A percentile compares a stretch with the other conserved stretches of the same genome.
Evolutionary conservation across 257 asterid species (phyloP).

Genomic region (Plectranthus barbatus): DNA sequence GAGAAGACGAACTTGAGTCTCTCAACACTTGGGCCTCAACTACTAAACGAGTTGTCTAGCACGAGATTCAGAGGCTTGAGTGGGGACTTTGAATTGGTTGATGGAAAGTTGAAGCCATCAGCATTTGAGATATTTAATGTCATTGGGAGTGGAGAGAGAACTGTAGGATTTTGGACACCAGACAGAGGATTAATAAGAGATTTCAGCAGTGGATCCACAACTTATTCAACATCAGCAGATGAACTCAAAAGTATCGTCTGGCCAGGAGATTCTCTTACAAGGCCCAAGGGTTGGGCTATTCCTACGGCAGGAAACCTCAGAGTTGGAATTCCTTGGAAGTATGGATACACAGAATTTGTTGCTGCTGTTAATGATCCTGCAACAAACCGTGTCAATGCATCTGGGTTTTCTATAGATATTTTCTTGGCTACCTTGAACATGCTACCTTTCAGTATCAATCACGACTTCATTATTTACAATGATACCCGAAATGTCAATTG

Average conservation of each 20-base stretch:
- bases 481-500: constrained; percentile 3
- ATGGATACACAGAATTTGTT: constrained; percentile 47
- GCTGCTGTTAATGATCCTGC: constrained; percentile 9
- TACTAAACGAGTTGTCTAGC: constrained; percentile 22
- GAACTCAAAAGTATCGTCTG: constrained; percentile 39
- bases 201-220: not conserved
- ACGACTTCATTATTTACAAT: constrained; percentile 17
- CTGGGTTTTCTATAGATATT: constrained; percentile 53
- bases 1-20: constrained; percentile 19
- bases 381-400: constrained; percentile 1
- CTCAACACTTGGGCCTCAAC: constrained; percentile 38
- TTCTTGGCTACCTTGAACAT: constrained; percentile 25
- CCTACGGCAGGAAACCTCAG: constrained; percentile 27
- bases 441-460: constrained; percentile 26
- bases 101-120: constrained; percentile 30
- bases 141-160: constrained; percentile 39
- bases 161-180: constrained; percentile 47
- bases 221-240: constrained; percentile 3
- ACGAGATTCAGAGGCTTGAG: constrained; percentile 34
- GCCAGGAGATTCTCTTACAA: constrained; percentile 53
- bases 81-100: constrained; percentile 35
- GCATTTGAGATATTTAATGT: constrained; percentile 47
- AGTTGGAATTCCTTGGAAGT: constrained; percentile 52
- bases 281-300: constrained; percentile 48
- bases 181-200: constrained; percentile 31